Evolutionary conservation across 2,329 filamentous ascomycete genomes (phyloP).

Genomic region (Trichocomaceae sp.): DNA sequence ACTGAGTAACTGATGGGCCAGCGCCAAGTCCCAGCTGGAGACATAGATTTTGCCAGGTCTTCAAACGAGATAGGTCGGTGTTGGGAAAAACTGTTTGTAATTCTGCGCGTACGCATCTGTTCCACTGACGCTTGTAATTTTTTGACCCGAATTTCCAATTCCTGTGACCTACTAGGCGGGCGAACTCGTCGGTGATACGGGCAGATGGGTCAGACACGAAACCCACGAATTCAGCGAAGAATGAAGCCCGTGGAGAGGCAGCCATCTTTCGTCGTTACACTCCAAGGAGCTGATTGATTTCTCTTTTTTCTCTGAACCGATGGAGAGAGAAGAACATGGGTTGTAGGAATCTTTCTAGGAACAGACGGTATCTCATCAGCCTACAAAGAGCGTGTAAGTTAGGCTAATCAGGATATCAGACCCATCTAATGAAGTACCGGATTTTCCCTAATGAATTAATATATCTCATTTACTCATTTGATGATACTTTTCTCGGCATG

Average conservation of each 20-base stretch:
- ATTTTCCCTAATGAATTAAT: no score
- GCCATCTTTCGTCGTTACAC: not conserved
- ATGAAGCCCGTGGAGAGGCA: not conserved
- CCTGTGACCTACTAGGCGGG: slow-evolving; percentile 14
- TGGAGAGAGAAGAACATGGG: not conserved
- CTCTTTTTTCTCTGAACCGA: not conserved
- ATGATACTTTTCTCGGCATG: no score
- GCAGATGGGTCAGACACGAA: slow-evolving; percentile 14
- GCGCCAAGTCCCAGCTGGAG: slow-evolving; percentile 18
- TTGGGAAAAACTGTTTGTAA: slow-evolving; percentile 18
- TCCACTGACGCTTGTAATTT: slow-evolving; percentile 20
- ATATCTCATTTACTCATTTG: no score
- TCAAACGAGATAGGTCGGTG: slow-evolving; percentile 13
- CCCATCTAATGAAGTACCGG: no score
- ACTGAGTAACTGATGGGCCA: slow-evolving; percentile 21
- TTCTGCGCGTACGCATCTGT: slow-evolving; percentile 17
- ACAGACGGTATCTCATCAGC: no score
- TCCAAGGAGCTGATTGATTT: not conserved
- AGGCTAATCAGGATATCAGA: no score
- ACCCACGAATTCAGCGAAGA: slow-evolving; percentile 15
- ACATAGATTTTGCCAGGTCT: slow-evolving; percentile 22
- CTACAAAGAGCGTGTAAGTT: no score
- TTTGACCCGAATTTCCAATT: slow-evolving; percentile 19
- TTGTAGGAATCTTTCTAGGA: not conserved
- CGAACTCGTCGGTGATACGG: slow-evolving; percentile 19